These are phyloP conservation scores for Catharanthus roseus DNA, from an alignment of 257 asterid species.

Conservation along the genomic window DNA sequence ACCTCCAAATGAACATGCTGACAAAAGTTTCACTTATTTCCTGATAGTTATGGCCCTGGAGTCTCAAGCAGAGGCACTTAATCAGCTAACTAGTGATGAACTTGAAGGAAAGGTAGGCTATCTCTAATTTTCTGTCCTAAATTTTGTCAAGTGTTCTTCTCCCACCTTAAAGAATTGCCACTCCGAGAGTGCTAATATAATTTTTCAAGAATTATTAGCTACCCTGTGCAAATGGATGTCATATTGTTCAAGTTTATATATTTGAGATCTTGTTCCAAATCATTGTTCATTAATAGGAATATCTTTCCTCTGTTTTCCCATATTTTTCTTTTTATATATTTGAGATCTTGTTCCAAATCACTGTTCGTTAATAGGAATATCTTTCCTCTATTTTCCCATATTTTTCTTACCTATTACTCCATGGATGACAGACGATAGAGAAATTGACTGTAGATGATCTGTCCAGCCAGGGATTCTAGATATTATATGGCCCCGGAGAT, in stretches of 20 bases:
- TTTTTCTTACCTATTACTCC: background rate
- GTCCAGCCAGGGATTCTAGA: background rate
- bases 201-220: too few species aligned
- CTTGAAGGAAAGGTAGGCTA: slow-evolving; percentile 85
- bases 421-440: background rate
- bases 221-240: too few species aligned
- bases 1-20: slow-evolving; percentile 8
- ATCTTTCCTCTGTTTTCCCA: background rate
- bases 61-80: slow-evolving; percentile 87
- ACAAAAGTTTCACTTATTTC: slow-evolving; percentile 8
- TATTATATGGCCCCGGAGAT: background rate
- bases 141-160: too few species aligned
- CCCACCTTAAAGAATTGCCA: too few species aligned
- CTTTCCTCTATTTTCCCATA: background rate
- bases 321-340: background rate
- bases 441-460: background rate
- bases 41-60: slow-evolving; percentile 83
- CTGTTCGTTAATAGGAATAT: background rate
- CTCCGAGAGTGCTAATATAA: too few species aligned
- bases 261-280: background rate
- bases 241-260: too few species aligned
- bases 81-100: slow-evolving; percentile 74
- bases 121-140: slow-evolving; percentile 4
- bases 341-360: background rate
- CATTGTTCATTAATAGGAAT: background rate